phyloP scores from a whole-genome alignment of 2,329 filamentous ascomycete genomes.

The Neodidymelliopsis sp. region DNA sequence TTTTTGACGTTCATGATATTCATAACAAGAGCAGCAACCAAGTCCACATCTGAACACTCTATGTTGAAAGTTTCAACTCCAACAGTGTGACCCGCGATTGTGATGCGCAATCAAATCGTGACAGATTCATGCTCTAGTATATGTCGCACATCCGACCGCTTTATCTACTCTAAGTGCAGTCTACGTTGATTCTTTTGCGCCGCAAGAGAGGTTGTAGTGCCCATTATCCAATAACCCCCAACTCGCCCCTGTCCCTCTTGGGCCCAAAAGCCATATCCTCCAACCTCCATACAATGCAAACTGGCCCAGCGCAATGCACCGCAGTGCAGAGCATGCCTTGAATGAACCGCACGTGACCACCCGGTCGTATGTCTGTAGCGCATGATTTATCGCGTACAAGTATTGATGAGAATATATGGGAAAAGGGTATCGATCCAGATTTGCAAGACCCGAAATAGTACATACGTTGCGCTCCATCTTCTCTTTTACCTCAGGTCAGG shows the following conservation, averaged over 20 bases:
- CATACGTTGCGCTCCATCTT: conserved; percentile 4
- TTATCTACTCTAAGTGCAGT: conserved; percentile 12
- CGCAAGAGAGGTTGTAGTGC: conserved; percentile 1
- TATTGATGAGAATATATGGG: conserved; percentile 29
- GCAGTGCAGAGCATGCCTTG: too few species aligned
- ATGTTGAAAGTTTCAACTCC: conserved; percentile 20
- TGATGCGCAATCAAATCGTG: conserved; percentile 10
- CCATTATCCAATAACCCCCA: conserved; percentile 17
- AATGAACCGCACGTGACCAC: too few species aligned
- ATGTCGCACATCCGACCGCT: conserved; percentile 2
- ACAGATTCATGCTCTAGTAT: conserved; percentile 8
- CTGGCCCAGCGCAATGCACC: too few species aligned
- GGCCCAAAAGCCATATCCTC: background rate
- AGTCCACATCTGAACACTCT: too few species aligned
- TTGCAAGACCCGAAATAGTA: conserved; percentile 23
- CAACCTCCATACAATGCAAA: too few species aligned
- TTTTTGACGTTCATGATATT: background rate
- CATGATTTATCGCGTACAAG: conserved; percentile 11
- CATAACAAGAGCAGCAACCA: too few species aligned
- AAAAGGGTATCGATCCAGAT: conserved; percentile 42
- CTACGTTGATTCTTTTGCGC: background rate
- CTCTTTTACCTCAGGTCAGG: background rate
- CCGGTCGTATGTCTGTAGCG: conserved; percentile 3
- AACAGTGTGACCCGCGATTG: conserved; percentile 11
- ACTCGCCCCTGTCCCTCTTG: conserved; percentile 4